Percentiles rank a stretch among this genome's conserved stretches.
phyloP scores from a whole-genome alignment of 1,284 basidiomycete species.

The Ustilago trichophora region DNA sequence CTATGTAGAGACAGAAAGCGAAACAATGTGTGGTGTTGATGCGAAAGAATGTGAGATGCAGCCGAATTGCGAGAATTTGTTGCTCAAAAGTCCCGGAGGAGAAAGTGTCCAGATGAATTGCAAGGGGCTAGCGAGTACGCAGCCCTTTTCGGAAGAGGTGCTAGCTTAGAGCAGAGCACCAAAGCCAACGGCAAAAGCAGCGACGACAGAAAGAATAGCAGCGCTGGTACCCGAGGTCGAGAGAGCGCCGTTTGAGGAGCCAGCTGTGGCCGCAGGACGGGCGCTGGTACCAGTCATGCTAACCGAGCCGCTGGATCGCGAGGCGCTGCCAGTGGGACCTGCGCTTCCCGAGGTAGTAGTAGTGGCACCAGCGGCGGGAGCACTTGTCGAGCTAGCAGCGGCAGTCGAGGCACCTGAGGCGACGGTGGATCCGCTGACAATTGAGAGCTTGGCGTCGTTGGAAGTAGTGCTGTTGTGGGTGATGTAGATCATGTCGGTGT shows the following conservation, averaged over 20 bases:
- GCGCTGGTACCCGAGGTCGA: background rate
- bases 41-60: constrained; percentile 3
- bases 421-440: constrained; percentile 31
- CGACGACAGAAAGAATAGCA: constrained; percentile 3
- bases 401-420: constrained; percentile 13
- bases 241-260: constrained; percentile 17
- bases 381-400: constrained; percentile 10
- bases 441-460: constrained; percentile 16
- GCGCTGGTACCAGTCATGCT: constrained; percentile 20
- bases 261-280: constrained; percentile 2
- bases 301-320: constrained; percentile 5
- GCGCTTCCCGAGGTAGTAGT: constrained; percentile 3
- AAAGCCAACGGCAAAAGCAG: constrained; percentile 13
- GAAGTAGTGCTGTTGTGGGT: constrained; percentile 33
- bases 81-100: too few relatives aligned
- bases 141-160: too few relatives aligned
- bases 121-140: background rate
- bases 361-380: background rate
- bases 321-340: constrained; percentile 2
- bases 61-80: too few relatives aligned
- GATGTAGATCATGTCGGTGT: constrained; percentile 54
- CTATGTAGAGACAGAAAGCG: too few relatives aligned
- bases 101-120: constrained; percentile 1
- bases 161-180: constrained; percentile 14
- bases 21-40: too few relatives aligned